Base-by-base conservation (phyloP, 2,329 filamentous ascomycete species). In the Xylaria polymorpha region DNA sequence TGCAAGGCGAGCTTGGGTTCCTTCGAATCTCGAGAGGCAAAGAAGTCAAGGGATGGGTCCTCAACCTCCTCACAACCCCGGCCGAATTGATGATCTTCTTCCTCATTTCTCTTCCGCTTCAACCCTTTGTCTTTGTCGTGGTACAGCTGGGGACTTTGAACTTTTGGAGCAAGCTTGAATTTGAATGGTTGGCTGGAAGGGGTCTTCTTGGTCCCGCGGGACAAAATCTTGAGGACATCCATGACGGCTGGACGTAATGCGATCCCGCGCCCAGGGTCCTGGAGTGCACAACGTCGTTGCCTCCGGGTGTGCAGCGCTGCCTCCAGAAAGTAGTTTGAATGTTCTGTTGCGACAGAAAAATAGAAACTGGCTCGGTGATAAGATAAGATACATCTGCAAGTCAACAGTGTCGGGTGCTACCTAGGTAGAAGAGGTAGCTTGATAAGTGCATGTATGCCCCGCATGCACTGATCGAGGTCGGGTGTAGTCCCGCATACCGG, bases 141-240 rank as follows among this genome's bases (percentile, higher is more conserved):
- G 25, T 64, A 93, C 39, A 93, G 85, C 79, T 94, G 92, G 9
- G 92, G 91, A 74, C 91, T 91, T 51, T 86, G 81, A 70, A 83
- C 83, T 25, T 85, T 87, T 69, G 67, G 56, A 20, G 79, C 75
- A 37, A 74, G 75, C 48, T 80, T 77, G 6, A 72, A 71, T 14
- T 77, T 70, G 20, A 77, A 74, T 12, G 75, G 69, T 59, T 67
- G 57, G 41, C 81, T 84, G 5, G 82, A 77, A 15, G 84, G 81
- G 15, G 84, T 81, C 75, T 84, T 84, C 70, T 92, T 93, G 3
- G 88, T 89, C 66, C 91, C 91, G 60, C 91, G 86, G 43, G 91
- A 92, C 68, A 94, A 83, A 39, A 94, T 82, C 76, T 90, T 93
- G 76, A 93, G 84, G 64, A 93, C 89, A 80, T 94, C 91, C 91